Conservation (phyloP, 1,139 yeast species). For the Oligophagozyma castellii region DNA sequence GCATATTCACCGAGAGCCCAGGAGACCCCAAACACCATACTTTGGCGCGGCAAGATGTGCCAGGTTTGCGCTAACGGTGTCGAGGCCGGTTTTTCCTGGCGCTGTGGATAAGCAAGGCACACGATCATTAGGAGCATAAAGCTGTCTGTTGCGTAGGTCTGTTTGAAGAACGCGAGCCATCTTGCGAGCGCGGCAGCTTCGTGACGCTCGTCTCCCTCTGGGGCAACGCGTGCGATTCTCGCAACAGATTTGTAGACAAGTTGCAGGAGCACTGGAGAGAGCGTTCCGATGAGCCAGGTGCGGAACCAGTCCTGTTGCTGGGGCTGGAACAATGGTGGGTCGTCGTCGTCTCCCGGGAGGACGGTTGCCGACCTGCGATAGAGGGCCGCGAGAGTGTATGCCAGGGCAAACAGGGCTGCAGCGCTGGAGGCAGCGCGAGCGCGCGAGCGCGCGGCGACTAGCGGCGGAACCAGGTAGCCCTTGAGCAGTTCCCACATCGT, state of each 20-base stretch:
- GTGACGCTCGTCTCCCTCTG: too few relatives aligned
- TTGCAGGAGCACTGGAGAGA: conserved; percentile 22
- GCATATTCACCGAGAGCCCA: too few relatives aligned
- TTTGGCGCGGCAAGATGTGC: conserved; percentile 25
- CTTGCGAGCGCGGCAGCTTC: too few relatives aligned
- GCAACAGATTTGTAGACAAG: conserved; percentile 19
- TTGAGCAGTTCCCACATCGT: neutral
- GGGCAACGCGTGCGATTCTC: too few relatives aligned
- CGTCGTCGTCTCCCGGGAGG: conserved; percentile 16
- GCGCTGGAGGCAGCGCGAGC: conserved; percentile 13
- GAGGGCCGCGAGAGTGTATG: conserved; percentile 12
- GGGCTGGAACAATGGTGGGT: conserved; percentile 22
- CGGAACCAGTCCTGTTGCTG: conserved; percentile 25
- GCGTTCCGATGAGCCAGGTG: conserved; percentile 21
- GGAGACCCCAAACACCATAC: conserved; percentile 23
- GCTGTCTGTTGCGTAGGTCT: conserved; percentile 16
- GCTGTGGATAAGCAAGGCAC: conserved; percentile 25
- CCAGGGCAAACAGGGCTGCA: conserved; percentile 5
- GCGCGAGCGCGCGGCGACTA: conserved; percentile 21
- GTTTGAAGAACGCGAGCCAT: too few relatives aligned
- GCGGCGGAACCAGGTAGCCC: conserved; percentile 14
- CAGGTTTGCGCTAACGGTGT: conserved; percentile 7
- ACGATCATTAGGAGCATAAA: conserved; percentile 20
- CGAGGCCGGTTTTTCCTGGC: conserved; percentile 12
- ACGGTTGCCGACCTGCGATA: conserved; percentile 14